Percentiles rank a stretch among this genome's conserved stretches.
These are phyloP conservation scores for Drosera capensis DNA, from an alignment of 148 eudicot species.

Conservation along the genomic window DNA sequence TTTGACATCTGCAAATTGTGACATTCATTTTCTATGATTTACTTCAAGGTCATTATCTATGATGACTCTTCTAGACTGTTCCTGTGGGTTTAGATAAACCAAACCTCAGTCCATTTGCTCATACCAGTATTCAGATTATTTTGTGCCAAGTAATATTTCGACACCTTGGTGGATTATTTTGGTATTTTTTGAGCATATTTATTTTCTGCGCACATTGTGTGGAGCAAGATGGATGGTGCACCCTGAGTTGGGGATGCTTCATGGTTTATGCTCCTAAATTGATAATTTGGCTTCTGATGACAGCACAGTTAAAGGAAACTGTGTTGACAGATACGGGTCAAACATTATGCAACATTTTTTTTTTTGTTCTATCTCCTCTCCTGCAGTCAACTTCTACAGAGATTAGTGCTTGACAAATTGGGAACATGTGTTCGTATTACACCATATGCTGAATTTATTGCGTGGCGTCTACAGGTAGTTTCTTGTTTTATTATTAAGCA, in stretches of 20 bases:
- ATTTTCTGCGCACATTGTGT: too few species aligned
- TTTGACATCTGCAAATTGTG: too few species aligned
- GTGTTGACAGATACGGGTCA: conserved; percentile 24
- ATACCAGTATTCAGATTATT: too few species aligned
- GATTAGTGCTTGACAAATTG: conserved; percentile 35
- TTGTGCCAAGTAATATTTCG: too few species aligned
- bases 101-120: too few species aligned
- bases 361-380: conserved; percentile 2
- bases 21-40: too few species aligned
- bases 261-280: conserved; percentile 27
- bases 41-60: too few species aligned
- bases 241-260: conserved; percentile 7
- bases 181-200: too few species aligned
- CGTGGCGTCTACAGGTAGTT: conserved; percentile 86
- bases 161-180: too few species aligned
- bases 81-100: too few species aligned
- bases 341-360: conserved; percentile 3
- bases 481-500: background rate
- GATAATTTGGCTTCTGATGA: conserved; percentile 15
- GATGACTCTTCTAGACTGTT: too few species aligned
- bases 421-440: conserved; percentile 52
- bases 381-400: conserved; percentile 45
- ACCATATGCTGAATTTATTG: conserved; percentile 49
- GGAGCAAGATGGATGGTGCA: conserved; percentile 19
- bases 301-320: conserved; percentile 16